Percentiles rank a stretch among this genome's conserved stretches.
Conservation (phyloP, 169 alveolate genomes). For the Plasmodium inui region DNA sequence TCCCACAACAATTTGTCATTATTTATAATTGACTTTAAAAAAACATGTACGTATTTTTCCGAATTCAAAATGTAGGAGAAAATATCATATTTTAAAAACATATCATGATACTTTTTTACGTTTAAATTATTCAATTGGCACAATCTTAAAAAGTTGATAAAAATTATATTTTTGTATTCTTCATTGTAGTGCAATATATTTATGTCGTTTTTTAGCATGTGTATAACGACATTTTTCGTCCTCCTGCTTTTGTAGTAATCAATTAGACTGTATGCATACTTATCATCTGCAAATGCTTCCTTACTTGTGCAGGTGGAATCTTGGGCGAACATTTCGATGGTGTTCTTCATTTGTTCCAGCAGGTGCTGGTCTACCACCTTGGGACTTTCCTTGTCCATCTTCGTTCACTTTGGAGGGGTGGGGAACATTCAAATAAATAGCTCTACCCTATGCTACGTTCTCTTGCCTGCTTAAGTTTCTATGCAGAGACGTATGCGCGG, state of each 20-base stretch:
- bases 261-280: conserved; percentile 82
- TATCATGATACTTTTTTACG: conserved; percentile 67
- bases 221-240: conserved; percentile 80
- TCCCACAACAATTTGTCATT: conserved; percentile 76
- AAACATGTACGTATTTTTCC: conserved; percentile 48
- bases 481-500: neutral
- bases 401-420: neutral
- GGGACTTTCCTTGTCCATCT: neutral
- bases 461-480: neutral
- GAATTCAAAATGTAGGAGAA: conserved; percentile 5
- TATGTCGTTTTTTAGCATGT: conserved; percentile 76
- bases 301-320: conserved; percentile 1
- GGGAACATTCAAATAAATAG: neutral
- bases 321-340: neutral
- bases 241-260: conserved; percentile 82
- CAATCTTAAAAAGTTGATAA: conserved; percentile 70
- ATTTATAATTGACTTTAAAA: conserved; percentile 65
- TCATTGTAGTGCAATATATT: conserved; percentile 54
- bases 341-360: neutral
- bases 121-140: conserved; percentile 70
- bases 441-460: neutral
- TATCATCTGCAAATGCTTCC: conserved; percentile 76
- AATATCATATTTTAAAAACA: conserved; percentile 69
- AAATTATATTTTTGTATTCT: conserved; percentile 65
- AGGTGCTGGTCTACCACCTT: neutral